Conservation (phyloP, 345 rosid genomes). For the Brassica cretica region DNA sequence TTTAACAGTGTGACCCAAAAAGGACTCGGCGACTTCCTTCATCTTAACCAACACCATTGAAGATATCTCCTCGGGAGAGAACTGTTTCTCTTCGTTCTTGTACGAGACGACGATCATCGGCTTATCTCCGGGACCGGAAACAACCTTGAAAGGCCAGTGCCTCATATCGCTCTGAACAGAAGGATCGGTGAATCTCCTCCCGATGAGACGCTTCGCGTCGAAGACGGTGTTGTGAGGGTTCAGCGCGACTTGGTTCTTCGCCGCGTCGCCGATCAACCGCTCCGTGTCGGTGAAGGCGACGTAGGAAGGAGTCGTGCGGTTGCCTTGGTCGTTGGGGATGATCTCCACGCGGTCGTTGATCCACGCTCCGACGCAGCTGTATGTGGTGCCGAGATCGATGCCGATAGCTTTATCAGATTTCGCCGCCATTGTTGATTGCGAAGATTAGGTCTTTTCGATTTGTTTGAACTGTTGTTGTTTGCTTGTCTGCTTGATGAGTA, state of each 20-base stretch:
- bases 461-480: neutral
- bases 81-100: conserved; percentile 47
- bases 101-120: conserved; percentile 47
- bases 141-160: conserved; percentile 51
- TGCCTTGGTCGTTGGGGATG: conserved; percentile 48
- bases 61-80: conserved; percentile 47
- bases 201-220: conserved; percentile 52
- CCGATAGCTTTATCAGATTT: conserved; percentile 42
- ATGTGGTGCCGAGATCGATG: conserved; percentile 48
- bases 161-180: conserved; percentile 48
- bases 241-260: conserved; percentile 59
- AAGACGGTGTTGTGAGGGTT: conserved; percentile 58
- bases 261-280: conserved; percentile 50
- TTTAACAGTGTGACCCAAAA: conserved; percentile 28
- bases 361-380: conserved; percentile 50
- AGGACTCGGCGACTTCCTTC: conserved; percentile 45
- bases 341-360: conserved; percentile 48
- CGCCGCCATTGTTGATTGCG: conserved; percentile 25
- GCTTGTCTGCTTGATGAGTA: conserved; percentile 2
- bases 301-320: conserved; percentile 46
- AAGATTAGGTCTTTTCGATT: neutral
- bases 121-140: conserved; percentile 45
- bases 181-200: conserved; percentile 44
- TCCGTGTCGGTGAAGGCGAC: conserved; percentile 52
- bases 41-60: conserved; percentile 41